Conservation (phyloP, 345 rosid species). For the Dimocarpus longan region DNA sequence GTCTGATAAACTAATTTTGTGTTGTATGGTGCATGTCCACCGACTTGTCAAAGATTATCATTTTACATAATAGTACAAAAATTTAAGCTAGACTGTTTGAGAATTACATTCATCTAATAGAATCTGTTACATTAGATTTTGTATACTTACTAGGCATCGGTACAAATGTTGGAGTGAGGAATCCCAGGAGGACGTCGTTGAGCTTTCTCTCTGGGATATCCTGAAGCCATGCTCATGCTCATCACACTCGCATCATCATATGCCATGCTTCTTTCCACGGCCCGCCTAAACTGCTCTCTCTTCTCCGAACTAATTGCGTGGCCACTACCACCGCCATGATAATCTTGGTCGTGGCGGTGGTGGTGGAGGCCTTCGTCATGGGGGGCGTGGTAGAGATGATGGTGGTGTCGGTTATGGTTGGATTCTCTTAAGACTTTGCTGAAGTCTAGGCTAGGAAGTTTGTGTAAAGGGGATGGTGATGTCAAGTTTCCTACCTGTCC, state of each 20-base stretch:
- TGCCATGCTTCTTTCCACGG: conserved; percentile 22
- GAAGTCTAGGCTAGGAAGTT: conserved; percentile 53
- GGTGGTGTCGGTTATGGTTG: conserved; percentile 11
- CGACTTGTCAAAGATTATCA: too few species aligned
- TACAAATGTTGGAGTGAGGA: conserved; percentile 73
- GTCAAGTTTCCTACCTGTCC: too few species aligned
- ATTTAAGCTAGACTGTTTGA: too few species aligned
- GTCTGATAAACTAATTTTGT: too few species aligned
- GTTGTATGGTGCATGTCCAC: too few species aligned
- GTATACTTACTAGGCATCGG: conserved; percentile 52
- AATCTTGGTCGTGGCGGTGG: background rate
- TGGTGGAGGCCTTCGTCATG: conserved; percentile 8
- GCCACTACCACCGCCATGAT: conserved; percentile 1
- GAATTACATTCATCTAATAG: too few species aligned
- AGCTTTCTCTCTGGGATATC: conserved; percentile 21
- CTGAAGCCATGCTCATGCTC: conserved; percentile 44
- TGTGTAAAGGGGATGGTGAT: conserved; percentile 15
- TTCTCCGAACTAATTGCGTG: conserved; percentile 12
- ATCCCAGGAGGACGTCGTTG: conserved; percentile 57
- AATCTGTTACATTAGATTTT: background rate
- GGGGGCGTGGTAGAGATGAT: background rate
- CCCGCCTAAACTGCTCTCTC: conserved; percentile 9
- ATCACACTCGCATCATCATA: conserved; percentile 37
- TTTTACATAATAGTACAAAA: too few species aligned
- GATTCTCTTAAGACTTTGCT: conserved; percentile 37